phyloP scores from a whole-genome alignment of 495 filamentous ascomycete genomes.

The Tetracladium setigerum region DNA sequence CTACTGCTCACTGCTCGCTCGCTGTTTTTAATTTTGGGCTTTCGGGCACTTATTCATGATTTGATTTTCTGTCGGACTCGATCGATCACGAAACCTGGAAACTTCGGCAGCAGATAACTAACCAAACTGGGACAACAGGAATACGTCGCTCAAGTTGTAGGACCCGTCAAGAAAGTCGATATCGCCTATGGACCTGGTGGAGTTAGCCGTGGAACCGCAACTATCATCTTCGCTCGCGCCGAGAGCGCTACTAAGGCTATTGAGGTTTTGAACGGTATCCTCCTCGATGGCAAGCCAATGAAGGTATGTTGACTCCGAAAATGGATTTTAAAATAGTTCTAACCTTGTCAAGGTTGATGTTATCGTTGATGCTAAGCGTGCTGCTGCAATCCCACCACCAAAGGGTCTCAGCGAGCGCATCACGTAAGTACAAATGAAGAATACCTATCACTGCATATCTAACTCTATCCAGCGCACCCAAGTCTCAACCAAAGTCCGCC shows the following conservation, averaged over 20 bases:
- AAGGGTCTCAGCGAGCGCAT: slow-evolving; percentile 85
- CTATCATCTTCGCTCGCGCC: slow-evolving; percentile 66
- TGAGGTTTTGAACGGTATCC: slow-evolving; percentile 72
- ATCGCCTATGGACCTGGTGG: slow-evolving; percentile 91
- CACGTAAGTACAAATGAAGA: slow-evolving; percentile 43
- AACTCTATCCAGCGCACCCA: slow-evolving; percentile 42
- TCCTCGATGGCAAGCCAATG: slow-evolving; percentile 84
- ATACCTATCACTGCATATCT: slow-evolving; percentile 6
- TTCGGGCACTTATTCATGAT: slow-evolving; percentile 1
- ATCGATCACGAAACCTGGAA: slow-evolving; percentile 6
- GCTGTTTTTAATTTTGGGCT: slow-evolving; percentile 47
- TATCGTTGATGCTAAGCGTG: slow-evolving; percentile 68
- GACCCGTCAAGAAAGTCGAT: slow-evolving; percentile 78
- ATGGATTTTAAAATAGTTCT: slow-evolving; percentile 11
- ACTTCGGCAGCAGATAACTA: slow-evolving; percentile 23
- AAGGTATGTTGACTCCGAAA: slow-evolving; percentile 49
- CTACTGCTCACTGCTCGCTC: slow-evolving; percentile 62
- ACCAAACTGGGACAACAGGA: slow-evolving; percentile 58
- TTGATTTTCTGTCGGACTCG: slow-evolving; percentile 20
- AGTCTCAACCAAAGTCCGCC: slow-evolving; percentile 77
- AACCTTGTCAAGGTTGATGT: slow-evolving; percentile 67
- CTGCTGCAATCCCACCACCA: slow-evolving; percentile 51
- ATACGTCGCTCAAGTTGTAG: slow-evolving; percentile 85
- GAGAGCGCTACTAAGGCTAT: slow-evolving; percentile 77
- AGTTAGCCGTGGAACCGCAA: slow-evolving; percentile 72